phyloP scores from a whole-genome alignment of 2,329 filamentous ascomycete genomes.

The Alternaria novae-zelandiae region DNA sequence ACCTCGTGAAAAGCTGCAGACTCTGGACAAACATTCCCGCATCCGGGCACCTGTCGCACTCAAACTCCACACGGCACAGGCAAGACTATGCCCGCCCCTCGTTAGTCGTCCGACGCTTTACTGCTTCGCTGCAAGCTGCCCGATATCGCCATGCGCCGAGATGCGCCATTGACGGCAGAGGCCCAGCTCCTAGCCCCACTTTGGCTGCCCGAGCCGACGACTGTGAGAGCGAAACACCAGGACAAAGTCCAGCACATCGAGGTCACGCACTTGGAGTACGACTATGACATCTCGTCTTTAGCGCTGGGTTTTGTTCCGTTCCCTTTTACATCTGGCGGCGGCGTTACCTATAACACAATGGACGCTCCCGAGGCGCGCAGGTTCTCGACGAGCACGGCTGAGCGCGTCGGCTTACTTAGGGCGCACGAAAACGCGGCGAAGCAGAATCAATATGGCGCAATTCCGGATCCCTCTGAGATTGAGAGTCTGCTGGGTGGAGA shows the following conservation, averaged over 20 bases:
- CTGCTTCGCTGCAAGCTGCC: constrained; percentile 18
- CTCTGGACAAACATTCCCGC: constrained; percentile 10
- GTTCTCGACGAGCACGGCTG: constrained; percentile 38
- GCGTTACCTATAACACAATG: constrained; percentile 32
- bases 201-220: constrained; percentile 8
- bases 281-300: constrained; percentile 33
- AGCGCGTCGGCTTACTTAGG: constrained; percentile 33
- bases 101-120: constrained; percentile 9
- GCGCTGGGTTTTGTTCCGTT: constrained; percentile 29
- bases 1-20: not conserved
- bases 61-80: constrained; percentile 7
- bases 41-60: constrained; percentile 12
- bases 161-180: constrained; percentile 16
- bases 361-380: constrained; percentile 39
- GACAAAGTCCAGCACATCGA: not conserved
- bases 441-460: constrained; percentile 34
- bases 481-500: constrained; percentile 34
- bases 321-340: constrained; percentile 29
- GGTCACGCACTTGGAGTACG: constrained; percentile 5
- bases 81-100: constrained; percentile 14
- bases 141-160: constrained; percentile 19
- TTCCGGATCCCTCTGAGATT: constrained; percentile 33
- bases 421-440: constrained; percentile 28
- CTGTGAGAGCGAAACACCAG: constrained; percentile 4
- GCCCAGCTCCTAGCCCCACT: constrained; percentile 20